phyloP scores from a whole-genome alignment of 2,329 filamentous ascomycete genomes.

The Stagonosporopsis cucurbitacearum region DNA sequence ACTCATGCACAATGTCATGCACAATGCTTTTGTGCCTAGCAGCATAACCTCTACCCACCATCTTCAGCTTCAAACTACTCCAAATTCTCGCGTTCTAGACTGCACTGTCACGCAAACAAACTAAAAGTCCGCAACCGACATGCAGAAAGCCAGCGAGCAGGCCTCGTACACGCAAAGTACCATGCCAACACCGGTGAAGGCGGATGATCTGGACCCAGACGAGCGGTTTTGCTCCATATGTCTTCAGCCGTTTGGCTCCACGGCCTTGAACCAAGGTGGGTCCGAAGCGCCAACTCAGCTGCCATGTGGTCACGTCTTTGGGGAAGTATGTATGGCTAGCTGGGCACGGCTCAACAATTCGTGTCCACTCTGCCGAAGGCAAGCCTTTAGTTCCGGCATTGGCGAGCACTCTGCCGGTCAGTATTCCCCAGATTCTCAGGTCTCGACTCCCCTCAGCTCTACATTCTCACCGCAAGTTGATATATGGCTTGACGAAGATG shows the following conservation, averaged over 20 bases:
- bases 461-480: background rate
- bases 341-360: slow-evolving; percentile 20
- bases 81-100: slow-evolving; percentile 8
- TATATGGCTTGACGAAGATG: slow-evolving; percentile 7
- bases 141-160: slow-evolving; percentile 3
- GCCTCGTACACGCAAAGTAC: background rate
- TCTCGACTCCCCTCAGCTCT: background rate
- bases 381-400: background rate
- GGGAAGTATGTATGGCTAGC: slow-evolving; percentile 18
- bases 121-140: background rate
- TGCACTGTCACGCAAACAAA: background rate
- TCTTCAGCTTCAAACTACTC: background rate
- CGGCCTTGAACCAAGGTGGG: background rate
- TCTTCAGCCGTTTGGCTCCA: slow-evolving; percentile 16
- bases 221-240: slow-evolving; percentile 22
- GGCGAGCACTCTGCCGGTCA: background rate
- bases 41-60: slow-evolving; percentile 4
- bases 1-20: background rate
- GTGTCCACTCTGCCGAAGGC: slow-evolving; percentile 24
- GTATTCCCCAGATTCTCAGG: background rate
- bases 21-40: slow-evolving; percentile 4
- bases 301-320: slow-evolving; percentile 25
- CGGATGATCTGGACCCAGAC: slow-evolving; percentile 1
- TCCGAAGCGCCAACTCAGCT: slow-evolving; percentile 21
- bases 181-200: slow-evolving; percentile 11